phyloP scores from a whole-genome alignment of 495 filamentous ascomycete genomes.

The Monascus purpureus region DNA sequence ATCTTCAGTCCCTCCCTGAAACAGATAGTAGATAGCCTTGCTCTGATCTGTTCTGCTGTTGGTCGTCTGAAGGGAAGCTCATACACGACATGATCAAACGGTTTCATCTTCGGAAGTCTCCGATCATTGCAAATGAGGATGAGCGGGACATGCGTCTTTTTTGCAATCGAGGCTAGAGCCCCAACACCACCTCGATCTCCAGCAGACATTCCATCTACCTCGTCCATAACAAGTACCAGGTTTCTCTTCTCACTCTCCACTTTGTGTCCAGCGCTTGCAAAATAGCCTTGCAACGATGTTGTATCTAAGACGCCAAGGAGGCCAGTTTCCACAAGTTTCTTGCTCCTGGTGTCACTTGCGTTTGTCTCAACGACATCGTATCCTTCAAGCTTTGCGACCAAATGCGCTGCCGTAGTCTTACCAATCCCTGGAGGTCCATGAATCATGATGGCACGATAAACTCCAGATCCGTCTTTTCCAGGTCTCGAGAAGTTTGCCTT shows the following conservation, averaged over 20 bases:
- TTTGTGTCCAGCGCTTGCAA: conserved; percentile 69
- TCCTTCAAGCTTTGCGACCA: conserved; percentile 83
- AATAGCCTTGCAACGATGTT: conserved; percentile 82
- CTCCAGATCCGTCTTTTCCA: conserved; percentile 69
- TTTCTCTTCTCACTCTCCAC: conserved; percentile 76
- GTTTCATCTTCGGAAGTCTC: conserved; percentile 89
- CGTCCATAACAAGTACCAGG: conserved; percentile 93
- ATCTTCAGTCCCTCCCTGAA: conserved; percentile 83
- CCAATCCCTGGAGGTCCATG: conserved; percentile 93
- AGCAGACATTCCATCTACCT: conserved; percentile 98
- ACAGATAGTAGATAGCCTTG: conserved; percentile 85
- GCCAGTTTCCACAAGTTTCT: conserved; percentile 84
- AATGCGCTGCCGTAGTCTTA: conserved; percentile 93
- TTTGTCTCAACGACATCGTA: conserved; percentile 93
- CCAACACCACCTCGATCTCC: conserved; percentile 94
- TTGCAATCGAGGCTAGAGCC: conserved; percentile 83
- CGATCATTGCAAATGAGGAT: conserved; percentile 98
- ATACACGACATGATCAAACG: conserved; percentile 72
- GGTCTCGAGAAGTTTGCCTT: conserved; percentile 62
- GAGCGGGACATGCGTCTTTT: conserved; percentile 85
- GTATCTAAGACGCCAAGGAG: conserved; percentile 84
- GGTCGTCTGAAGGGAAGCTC: conserved; percentile 83
- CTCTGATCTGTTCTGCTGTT: conserved; percentile 75
- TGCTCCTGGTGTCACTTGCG: conserved; percentile 92
- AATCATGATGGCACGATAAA: conserved; percentile 74